Percentiles rank a stretch among this genome's conserved stretches.
These are phyloP conservation scores for Adiantum capillusveneris DNA, from an alignment of 75 land plant genomes.

Conservation along the genomic window DNA sequence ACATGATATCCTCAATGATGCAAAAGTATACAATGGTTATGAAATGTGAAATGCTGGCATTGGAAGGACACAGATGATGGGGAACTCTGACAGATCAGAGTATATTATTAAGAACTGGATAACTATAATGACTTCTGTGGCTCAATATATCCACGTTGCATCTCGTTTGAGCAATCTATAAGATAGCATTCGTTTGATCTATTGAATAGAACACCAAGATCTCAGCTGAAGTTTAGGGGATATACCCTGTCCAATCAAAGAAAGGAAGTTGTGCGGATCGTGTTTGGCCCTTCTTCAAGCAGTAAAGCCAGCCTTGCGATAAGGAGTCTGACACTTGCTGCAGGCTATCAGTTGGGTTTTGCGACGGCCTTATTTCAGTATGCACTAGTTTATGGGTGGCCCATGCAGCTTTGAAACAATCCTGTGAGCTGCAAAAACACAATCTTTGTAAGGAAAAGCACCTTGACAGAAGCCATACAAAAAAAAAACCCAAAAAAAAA, in stretches of 20 bases:
- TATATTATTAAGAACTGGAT: too few species aligned
- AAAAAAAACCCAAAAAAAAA: too few species aligned
- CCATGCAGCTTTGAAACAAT: slow-evolving; percentile 92
- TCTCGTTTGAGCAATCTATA: too few species aligned
- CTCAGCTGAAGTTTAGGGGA: not conserved
- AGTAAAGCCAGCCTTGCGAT: slow-evolving; percentile 75
- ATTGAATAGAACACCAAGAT: too few species aligned
- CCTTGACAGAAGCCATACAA: not conserved
- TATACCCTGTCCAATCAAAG: slow-evolving; percentile 97
- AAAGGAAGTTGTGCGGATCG: slow-evolving; percentile 59
- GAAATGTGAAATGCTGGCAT: too few species aligned
- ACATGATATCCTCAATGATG: too few species aligned
- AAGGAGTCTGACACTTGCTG: slow-evolving; percentile 24
- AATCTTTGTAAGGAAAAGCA: not conserved
- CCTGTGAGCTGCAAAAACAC: slow-evolving; percentile 60
- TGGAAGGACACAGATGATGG: too few species aligned
- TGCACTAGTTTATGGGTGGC: slow-evolving; percentile 85
- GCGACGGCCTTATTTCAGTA: slow-evolving; percentile 20
- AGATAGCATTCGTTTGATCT: too few species aligned
- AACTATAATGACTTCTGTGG: too few species aligned
- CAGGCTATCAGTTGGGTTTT: slow-evolving; percentile 13
- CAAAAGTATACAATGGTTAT: too few species aligned
- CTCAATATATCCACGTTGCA: too few species aligned
- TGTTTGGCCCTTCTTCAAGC: slow-evolving; percentile 68
- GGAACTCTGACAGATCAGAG: too few species aligned